Evolutionary conservation across 2,329 filamentous ascomycete genomes (phyloP).

Genomic region (Leptographium radiaticola): DNA sequence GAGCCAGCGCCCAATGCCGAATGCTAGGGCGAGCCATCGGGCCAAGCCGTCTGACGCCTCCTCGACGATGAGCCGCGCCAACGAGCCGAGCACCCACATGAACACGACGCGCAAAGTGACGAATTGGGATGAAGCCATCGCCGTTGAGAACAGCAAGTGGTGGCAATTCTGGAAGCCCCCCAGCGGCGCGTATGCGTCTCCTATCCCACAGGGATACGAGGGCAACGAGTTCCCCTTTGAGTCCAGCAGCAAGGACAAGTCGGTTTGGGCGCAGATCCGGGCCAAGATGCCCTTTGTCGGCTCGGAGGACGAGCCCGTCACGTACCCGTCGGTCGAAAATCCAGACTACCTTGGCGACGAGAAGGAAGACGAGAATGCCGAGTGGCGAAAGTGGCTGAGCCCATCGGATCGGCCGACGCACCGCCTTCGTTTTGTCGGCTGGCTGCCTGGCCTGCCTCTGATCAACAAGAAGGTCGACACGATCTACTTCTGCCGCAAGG

Average conservation of each 20-base stretch:
- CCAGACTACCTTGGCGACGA: constrained; percentile 45
- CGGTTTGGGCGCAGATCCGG: constrained; percentile 38
- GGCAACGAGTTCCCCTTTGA: constrained; percentile 27
- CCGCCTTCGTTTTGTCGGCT: constrained; percentile 53
- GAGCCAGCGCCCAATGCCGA: background rate
- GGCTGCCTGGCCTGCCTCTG: constrained; percentile 67
- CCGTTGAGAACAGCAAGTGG: constrained; percentile 33
- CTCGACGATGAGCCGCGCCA: constrained; percentile 5
- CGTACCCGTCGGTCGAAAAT: constrained; percentile 54
- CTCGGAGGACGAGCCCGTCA: constrained; percentile 25
- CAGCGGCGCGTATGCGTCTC: constrained; percentile 45
- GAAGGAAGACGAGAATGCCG: constrained; percentile 48
- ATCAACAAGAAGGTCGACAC: constrained; percentile 87
- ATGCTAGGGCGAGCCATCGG: constrained; percentile 15
- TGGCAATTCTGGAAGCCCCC: constrained; percentile 56
- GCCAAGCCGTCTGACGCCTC: constrained; percentile 21
- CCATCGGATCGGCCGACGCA: constrained; percentile 77
- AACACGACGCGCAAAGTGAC: constrained; percentile 41
- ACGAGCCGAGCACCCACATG: constrained; percentile 13
- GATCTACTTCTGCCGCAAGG: constrained; percentile 79
- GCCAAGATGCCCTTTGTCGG: constrained; percentile 35
- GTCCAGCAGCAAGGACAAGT: constrained; percentile 15
- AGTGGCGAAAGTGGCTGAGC: constrained; percentile 75
- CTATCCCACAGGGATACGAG: constrained; percentile 43
- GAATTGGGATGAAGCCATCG: constrained; percentile 36